Evolutionary conservation across 2,329 filamentous ascomycete species (phyloP).

Genomic region (Emmonsiellopsis sp.): DNA sequence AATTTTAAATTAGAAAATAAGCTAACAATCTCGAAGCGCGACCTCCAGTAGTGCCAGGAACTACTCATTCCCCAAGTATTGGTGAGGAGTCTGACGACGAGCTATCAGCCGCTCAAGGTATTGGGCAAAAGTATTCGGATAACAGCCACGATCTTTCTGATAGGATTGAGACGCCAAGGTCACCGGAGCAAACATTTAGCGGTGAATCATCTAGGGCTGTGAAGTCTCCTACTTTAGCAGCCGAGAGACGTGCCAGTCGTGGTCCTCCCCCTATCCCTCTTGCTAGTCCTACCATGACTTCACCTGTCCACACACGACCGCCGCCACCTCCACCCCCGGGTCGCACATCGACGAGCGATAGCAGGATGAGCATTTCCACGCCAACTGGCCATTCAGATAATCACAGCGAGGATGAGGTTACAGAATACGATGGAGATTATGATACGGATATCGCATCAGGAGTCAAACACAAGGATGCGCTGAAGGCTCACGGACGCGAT

Average conservation of each 20-base stretch:
- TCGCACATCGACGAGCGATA: constrained; percentile 52
- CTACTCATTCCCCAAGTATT: constrained; percentile 56
- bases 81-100: constrained; percentile 89
- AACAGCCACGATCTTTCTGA: constrained; percentile 12
- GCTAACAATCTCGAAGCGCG: constrained; percentile 43
- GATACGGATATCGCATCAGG: constrained; percentile 95
- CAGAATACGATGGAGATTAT: constrained; percentile 95
- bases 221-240: constrained; percentile 20
- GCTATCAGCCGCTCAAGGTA: constrained; percentile 43
- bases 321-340: constrained; percentile 53
- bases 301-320: constrained; percentile 47
- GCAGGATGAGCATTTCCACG: constrained; percentile 30
- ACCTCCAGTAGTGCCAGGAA: constrained; percentile 47
- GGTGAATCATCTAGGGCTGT: constrained; percentile 7
- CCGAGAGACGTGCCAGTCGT: constrained; percentile 34
- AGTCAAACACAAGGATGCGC: constrained; percentile 83
- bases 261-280: constrained; percentile 32
- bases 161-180: not conserved
- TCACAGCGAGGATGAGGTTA: constrained; percentile 68
- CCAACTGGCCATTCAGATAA: constrained; percentile 41
- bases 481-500: constrained; percentile 72
- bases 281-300: constrained; percentile 27
- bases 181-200: not conserved
- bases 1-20: not conserved
- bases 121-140: constrained; percentile 13